Evolutionary conservation across 306 rosid genomes (phyloP).

Genomic region (Leucaena leucocephala): DNA sequence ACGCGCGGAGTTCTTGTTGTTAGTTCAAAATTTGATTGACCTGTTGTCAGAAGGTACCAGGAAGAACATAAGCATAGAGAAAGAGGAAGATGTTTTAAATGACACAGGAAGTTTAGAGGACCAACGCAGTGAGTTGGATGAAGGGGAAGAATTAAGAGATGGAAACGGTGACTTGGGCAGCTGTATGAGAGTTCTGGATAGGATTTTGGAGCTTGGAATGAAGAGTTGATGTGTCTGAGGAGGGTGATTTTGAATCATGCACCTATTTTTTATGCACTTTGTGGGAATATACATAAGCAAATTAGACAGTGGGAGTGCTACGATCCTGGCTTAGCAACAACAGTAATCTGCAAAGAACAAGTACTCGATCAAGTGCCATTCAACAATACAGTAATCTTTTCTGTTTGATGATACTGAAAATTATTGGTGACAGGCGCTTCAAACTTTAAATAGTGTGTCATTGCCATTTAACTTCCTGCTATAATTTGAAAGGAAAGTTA

Average conservation of each 20-base stretch:
- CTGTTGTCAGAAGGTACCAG: conserved; percentile 43
- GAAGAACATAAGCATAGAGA: conserved; percentile 41
- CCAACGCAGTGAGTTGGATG: conserved; percentile 33
- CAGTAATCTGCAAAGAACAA: conserved; percentile 16
- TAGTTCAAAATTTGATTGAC: conserved; percentile 80
- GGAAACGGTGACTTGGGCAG: conserved; percentile 37
- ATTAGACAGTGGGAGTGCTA: conserved; percentile 55
- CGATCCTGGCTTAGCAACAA: conserved; percentile 58
- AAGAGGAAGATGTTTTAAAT: conserved; percentile 33
- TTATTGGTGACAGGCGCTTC: conserved; percentile 20
- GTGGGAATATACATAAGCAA: conserved; percentile 72
- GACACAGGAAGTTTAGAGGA: conserved; percentile 41
- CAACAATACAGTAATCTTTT: conserved; percentile 10
- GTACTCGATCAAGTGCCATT: conserved; percentile 16
- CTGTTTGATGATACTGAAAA: conserved; percentile 30
- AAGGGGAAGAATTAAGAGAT: conserved; percentile 40
- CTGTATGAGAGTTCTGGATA: conserved; percentile 60
- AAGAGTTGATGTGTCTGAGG: conserved; percentile 61
- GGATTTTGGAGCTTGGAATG: conserved; percentile 72
- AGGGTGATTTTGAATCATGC: conserved; percentile 60
- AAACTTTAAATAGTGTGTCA: conserved; percentile 21
- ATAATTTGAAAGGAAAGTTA: conserved; percentile 17
- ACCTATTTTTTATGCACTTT: conserved; percentile 69
- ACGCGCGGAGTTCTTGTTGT: conserved; percentile 75
- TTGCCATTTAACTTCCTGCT: conserved; percentile 7